Evolutionary conservation across 495 filamentous ascomycete genomes (phyloP).

Genomic region (Xylaria flabelliformis): DNA sequence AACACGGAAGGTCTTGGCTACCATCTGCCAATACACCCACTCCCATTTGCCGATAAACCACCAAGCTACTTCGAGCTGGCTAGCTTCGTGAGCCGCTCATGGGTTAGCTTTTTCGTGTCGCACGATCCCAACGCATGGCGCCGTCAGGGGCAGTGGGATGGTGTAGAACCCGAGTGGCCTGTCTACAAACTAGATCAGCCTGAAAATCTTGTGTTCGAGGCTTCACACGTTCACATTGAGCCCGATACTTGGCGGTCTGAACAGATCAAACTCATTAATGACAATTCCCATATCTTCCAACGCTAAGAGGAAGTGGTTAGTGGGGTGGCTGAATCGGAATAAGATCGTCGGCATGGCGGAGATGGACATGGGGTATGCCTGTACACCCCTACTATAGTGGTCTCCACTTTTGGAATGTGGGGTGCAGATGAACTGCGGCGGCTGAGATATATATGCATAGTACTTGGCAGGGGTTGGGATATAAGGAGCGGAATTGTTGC

Average conservation of each 20-base stretch:
- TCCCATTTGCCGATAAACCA: background rate
- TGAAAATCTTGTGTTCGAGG: background rate
- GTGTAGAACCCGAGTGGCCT: background rate
- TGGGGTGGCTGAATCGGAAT: too few relatives aligned
- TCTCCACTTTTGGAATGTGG: too few relatives aligned
- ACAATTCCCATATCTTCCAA: background rate
- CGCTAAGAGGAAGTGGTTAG: background rate
- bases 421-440: too few relatives aligned
- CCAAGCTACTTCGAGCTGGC: constrained; percentile 43
- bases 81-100: constrained; percentile 49
- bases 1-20: constrained; percentile 48
- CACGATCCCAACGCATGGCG: constrained; percentile 43
- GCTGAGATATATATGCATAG: too few relatives aligned
- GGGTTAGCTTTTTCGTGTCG: constrained; percentile 53
- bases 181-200: background rate
- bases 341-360: too few relatives aligned
- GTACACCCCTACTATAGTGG: too few relatives aligned
- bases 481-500: too few relatives aligned
- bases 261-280: constrained; percentile 3
- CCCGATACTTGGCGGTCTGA: background rate
- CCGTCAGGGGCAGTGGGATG: background rate
- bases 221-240: background rate
- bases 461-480: too few relatives aligned
- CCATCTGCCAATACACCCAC: background rate
- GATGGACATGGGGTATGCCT: too few relatives aligned